These are phyloP conservation scores for Tolypocladium ophioglossoides DNA, from an alignment of 2,329 filamentous ascomycete species.

Conservation along the genomic window DNA sequence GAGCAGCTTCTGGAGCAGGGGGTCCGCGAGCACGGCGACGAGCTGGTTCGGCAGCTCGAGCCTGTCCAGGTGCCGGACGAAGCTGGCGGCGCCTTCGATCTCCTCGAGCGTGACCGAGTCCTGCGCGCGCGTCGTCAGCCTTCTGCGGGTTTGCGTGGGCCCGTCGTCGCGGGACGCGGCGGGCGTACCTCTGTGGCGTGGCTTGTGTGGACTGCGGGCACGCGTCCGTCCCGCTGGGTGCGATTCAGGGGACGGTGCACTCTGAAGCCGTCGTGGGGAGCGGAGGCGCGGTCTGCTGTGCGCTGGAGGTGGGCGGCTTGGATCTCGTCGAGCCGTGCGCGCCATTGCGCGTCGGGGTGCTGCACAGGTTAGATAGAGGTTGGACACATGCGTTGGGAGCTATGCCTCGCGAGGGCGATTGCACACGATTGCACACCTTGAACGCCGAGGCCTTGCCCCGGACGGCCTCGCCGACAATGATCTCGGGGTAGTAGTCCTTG, in stretches of 20 bases:
- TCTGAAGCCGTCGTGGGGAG: constrained; percentile 44
- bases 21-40: constrained; percentile 64
- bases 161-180: neutral
- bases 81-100: constrained; percentile 57
- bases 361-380: constrained; percentile 25
- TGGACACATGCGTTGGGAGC: too few species aligned
- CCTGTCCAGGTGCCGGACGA: constrained; percentile 64
- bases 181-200: constrained; percentile 53
- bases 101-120: constrained; percentile 63
- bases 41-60: constrained; percentile 77
- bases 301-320: constrained; percentile 46
- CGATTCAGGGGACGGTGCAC: constrained; percentile 39
- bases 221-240: constrained; percentile 23
- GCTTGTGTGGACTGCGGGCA: constrained; percentile 65
- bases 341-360: constrained; percentile 71
- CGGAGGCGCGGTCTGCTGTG: constrained; percentile 24
- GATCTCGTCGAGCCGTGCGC: constrained; percentile 54
- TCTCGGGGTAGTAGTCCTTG: constrained; percentile 85
- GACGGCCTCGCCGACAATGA: constrained; percentile 63
- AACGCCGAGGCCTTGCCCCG: constrained; percentile 51
- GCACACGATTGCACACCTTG: constrained; percentile 34
- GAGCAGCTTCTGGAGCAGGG: constrained; percentile 67
- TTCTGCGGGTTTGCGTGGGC: neutral
- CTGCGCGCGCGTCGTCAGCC: constrained; percentile 20
- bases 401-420: too few species aligned